Conservation (phyloP, 768 basidiomycete genomes). For the Neoboletus brunneissimus region DNA sequence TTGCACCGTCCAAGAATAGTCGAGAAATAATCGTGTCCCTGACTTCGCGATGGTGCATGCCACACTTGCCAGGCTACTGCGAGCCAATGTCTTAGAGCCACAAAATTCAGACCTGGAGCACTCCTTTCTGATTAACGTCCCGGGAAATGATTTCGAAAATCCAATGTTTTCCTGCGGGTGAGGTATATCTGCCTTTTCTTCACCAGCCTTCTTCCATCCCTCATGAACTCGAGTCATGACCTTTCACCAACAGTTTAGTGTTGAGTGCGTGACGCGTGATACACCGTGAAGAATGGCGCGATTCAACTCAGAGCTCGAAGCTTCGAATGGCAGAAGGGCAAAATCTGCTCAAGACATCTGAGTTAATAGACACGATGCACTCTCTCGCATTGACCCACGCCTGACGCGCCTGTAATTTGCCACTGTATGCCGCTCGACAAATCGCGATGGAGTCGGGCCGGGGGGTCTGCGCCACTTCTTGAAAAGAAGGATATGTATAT, state of each 20-base stretch:
- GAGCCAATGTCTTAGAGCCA: neutral
- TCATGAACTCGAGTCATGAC: neutral
- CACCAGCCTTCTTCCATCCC: slow-evolving; percentile 1
- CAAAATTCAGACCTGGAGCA: neutral
- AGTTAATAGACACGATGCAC: slow-evolving; percentile 9
- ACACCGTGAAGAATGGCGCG: neutral
- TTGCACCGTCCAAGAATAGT: neutral
- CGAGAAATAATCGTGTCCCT: neutral
- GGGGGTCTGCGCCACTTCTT: neutral
- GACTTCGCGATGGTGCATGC: neutral
- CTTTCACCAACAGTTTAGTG: slow-evolving; percentile 8
- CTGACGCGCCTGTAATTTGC: slow-evolving; percentile 4
- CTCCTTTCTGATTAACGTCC: neutral
- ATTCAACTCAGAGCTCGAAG: neutral
- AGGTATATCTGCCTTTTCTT: slow-evolving; percentile 17
- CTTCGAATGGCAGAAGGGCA: slow-evolving; percentile 17
- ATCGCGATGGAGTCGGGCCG: neutral
- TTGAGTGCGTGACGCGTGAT: neutral
- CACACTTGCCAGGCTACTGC: slow-evolving; percentile 1
- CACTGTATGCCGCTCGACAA: slow-evolving; percentile 2
- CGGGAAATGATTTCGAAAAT: slow-evolving; percentile 10
- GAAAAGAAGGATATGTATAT: slow-evolving; percentile 8
- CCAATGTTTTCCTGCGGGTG: slow-evolving; percentile 7
- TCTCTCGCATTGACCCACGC: slow-evolving; percentile 6
- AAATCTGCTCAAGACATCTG: slow-evolving; percentile 24